Evolutionary conservation across 2,329 filamentous ascomycete genomes (phyloP).

Genomic region (Nemania sp.): DNA sequence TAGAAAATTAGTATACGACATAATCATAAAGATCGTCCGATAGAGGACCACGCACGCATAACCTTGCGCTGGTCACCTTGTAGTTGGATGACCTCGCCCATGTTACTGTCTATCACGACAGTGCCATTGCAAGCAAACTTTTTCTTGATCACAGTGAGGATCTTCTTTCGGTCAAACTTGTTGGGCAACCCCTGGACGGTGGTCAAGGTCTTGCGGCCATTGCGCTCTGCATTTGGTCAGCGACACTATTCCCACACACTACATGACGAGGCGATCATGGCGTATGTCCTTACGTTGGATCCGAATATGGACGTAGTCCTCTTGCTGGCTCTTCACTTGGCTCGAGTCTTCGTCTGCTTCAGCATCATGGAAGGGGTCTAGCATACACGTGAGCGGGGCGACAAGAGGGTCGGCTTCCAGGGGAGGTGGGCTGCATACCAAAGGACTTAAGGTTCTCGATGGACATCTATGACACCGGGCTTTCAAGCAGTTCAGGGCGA

Average conservation of each 20-base stretch:
- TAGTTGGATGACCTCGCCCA: conserved; percentile 99
- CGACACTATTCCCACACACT: neutral
- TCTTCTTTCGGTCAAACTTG: conserved; percentile 99
- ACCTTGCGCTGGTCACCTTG: conserved; percentile 99
- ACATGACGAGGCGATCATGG: neutral
- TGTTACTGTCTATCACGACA: conserved; percentile 92
- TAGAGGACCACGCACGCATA: conserved; percentile 56
- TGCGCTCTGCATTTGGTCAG: conserved; percentile 73
- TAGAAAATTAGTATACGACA: conserved; percentile 10
- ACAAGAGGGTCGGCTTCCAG: conserved; percentile 13
- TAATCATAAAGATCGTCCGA: neutral
- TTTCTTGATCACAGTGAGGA: conserved; percentile 62
- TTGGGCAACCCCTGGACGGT: conserved; percentile 98
- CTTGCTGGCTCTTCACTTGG: conserved; percentile 88
- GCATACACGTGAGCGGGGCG: conserved; percentile 20
- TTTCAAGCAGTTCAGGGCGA: conserved; percentile 1
- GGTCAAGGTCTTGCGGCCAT: conserved; percentile 99
- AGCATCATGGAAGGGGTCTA: conserved; percentile 97
- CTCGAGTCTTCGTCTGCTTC: conserved; percentile 93
- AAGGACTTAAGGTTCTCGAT: conserved; percentile 98
- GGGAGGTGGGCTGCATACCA: conserved; percentile 62
- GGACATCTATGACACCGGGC: conserved; percentile 63
- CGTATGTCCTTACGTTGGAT: conserved; percentile 80
- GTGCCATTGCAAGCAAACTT: conserved; percentile 95
- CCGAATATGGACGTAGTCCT: conserved; percentile 97